Base-by-base conservation (phyloP, 75 land plant genomes). In the Gnetum montanum region DNA sequence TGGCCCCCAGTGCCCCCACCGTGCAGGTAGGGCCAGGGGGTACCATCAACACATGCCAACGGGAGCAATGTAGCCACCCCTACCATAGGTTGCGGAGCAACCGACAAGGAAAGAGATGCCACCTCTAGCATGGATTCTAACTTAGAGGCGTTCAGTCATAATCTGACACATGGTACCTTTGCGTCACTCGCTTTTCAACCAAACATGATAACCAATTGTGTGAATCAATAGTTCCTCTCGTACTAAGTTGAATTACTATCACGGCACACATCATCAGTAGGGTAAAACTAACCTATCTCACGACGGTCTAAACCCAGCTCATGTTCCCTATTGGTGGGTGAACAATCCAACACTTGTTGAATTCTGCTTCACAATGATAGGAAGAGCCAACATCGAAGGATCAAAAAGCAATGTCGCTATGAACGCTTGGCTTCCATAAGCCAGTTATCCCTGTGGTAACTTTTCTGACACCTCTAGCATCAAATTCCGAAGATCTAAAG, bases 61-160 rank as follows among this genome's bases (percentile, higher is more conserved):
- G n/a, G n/a, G n/a, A n/a, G n/a, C n/a, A n/a, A n/a, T n/a, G n/a
- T n/a, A n/a, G n/a, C n/a, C n/a, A n/a, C n/a, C n/a, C n/a, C n/a
- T n/a, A n/a, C n/a, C n/a, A n/a, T n/a, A n/a, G n/a, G n/a, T n/a
- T n/a, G n/a, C n/a, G n/a, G n/a, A n/a, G n/a, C n/a, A n/a, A n/a
- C n/a, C n/a, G n/a, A n/a, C n/a, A n/a, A n/a, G n/a, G n/a, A n/a
- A n/a, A n/a, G n/a, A n/a, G n/a, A n/a, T n/a, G n/a, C 54, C 15
- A 26, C 33, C n/a, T 52, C 55, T 75, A 75, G 79, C 70, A 35
- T 65, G 79, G 75, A 75, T 75, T 71, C 70, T 66, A 70, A 75
- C 79, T 75, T 75, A 75, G 79, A 75, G 79, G 75, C 75, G 79
- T 75, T 75, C 75, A 75, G 79, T 75, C 75, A 75, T 75, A 71